Evolutionary conservation across 129 eudicot species (phyloP).

Genomic region (Cynara cardunculus): DNA sequence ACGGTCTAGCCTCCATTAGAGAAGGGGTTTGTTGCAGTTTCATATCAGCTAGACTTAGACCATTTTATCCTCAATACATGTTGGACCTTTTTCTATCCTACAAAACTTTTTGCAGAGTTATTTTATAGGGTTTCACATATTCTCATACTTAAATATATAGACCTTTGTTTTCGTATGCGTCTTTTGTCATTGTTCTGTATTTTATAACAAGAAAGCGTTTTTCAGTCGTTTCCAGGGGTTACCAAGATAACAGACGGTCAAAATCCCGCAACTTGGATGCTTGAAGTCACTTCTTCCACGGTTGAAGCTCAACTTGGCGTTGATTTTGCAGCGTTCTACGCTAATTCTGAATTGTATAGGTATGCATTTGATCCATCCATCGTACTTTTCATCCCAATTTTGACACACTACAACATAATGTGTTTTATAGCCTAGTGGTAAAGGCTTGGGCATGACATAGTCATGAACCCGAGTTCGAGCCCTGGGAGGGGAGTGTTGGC

Average conservation of each 20-base stretch:
- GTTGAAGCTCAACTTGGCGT: constrained; percentile 58
- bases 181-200: background rate
- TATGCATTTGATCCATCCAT: constrained; percentile 12
- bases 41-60: too few species aligned
- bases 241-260: constrained; percentile 57
- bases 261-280: constrained; percentile 95
- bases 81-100: too few species aligned
- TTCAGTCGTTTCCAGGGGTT: constrained; percentile 56
- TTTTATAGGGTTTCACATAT: background rate
- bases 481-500: too few species aligned
- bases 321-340: constrained; percentile 50
- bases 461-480: too few species aligned
- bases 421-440: too few species aligned
- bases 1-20: too few species aligned
- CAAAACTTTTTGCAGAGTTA: background rate
- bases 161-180: background rate
- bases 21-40: too few species aligned
- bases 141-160: background rate
- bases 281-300: constrained; percentile 51
- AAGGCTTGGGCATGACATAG: too few species aligned
- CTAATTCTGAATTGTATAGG: constrained; percentile 47
- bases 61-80: too few species aligned
- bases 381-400: background rate
- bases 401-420: background rate
- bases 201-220: background rate